Evolutionary conservation across 2,329 filamentous ascomycete genomes (phyloP).

Genomic region (Fusarium heterosporum): DNA sequence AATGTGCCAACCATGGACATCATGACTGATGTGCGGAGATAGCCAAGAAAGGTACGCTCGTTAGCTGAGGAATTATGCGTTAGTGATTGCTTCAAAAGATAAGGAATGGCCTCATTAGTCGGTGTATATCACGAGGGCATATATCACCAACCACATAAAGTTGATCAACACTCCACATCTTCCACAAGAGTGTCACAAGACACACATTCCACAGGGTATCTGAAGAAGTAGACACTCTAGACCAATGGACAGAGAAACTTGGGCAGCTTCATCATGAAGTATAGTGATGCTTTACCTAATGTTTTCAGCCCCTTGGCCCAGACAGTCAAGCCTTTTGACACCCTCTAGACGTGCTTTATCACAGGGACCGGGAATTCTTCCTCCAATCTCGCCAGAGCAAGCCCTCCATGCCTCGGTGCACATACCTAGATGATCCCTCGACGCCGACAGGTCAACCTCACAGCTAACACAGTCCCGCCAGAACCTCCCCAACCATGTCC

Average conservation of each 20-base stretch:
- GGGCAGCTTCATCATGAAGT: too few species aligned
- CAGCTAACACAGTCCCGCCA: slow-evolving; percentile 44
- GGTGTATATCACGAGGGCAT: neutral
- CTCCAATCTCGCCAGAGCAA: slow-evolving; percentile 24
- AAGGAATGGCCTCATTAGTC: neutral
- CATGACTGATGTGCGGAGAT: slow-evolving; percentile 76
- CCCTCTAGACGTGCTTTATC: neutral
- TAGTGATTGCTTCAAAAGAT: neutral
- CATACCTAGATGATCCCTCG: slow-evolving; percentile 47
- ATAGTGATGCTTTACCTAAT: too few species aligned
- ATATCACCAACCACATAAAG: neutral
- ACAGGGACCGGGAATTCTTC: slow-evolving; percentile 11
- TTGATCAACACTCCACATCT: neutral
- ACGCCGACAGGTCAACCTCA: slow-evolving; percentile 41
- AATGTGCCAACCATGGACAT: slow-evolving; percentile 74
- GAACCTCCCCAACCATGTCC: slow-evolving; percentile 26
- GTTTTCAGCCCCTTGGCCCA: too few species aligned
- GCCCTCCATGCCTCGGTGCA: neutral
- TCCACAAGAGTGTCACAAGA: slow-evolving; percentile 6
- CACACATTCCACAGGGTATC: neutral
- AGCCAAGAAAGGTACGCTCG: slow-evolving; percentile 79
- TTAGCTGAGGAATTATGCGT: slow-evolving; percentile 63
- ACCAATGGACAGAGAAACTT: too few species aligned
- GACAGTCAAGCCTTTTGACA: too few species aligned
- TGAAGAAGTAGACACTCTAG: too few species aligned